phyloP scores from a whole-genome alignment of 2,329 filamentous ascomycete genomes.

The Epichloe brachyelytri region DNA sequence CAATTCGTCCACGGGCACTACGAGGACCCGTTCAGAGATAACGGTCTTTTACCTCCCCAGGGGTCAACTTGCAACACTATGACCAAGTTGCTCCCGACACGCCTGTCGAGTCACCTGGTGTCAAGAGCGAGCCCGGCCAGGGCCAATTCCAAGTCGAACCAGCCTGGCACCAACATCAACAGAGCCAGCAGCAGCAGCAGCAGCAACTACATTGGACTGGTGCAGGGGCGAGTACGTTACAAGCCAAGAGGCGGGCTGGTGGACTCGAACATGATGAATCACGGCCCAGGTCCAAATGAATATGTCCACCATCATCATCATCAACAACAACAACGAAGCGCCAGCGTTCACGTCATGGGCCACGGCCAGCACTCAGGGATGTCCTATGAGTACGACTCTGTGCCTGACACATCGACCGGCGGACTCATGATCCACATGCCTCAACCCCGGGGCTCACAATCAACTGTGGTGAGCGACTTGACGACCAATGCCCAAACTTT shows the following conservation, averaged over 20 bases:
- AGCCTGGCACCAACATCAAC: conserved; percentile 10
- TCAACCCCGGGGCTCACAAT: conserved; percentile 24
- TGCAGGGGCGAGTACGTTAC: conserved; percentile 17
- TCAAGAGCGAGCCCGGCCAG: conserved; percentile 18
- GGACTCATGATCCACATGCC: conserved; percentile 44
- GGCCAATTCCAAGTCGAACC: conserved; percentile 13
- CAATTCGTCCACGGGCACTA: conserved; percentile 24
- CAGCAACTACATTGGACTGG: conserved; percentile 12
- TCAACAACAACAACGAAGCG: conserved; percentile 12
- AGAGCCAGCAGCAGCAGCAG: conserved; percentile 15
- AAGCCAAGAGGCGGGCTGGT: conserved; percentile 15
- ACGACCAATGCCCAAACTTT: conserved; percentile 22
- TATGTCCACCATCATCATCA: conserved; percentile 7
- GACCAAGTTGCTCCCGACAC: conserved; percentile 21
- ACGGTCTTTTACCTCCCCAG: conserved; percentile 12
- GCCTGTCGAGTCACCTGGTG: conserved; percentile 25
- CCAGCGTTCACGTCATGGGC: conserved; percentile 26
- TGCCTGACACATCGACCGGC: conserved; percentile 18
- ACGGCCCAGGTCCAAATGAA: conserved; percentile 11
- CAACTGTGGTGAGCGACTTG: conserved; percentile 24
- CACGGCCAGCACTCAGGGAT: conserved; percentile 28
- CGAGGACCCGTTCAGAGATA: conserved; percentile 27
- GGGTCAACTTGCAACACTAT: conserved; percentile 17
- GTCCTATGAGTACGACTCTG: conserved; percentile 25
- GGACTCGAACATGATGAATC: conserved; percentile 18